phyloP scores from a whole-genome alignment of 2,329 filamentous ascomycete species.

The Amylocarpus encephaloides region DNA sequence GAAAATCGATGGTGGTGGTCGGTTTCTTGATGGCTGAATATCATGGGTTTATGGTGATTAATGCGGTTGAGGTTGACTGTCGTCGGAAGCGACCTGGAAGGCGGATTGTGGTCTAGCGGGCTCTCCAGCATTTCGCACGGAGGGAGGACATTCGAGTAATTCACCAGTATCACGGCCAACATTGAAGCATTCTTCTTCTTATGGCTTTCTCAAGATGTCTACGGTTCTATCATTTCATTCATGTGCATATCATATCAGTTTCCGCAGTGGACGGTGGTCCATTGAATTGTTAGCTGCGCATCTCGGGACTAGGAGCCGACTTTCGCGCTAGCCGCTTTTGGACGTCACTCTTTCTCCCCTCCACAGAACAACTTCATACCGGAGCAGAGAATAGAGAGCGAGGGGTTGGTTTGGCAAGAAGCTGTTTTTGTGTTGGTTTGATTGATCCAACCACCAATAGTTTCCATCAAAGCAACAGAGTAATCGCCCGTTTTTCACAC shows the following conservation, averaged over 20 bases:
- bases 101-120: not conserved
- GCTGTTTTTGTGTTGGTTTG: no score
- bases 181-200: not conserved
- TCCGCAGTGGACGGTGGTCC: not conserved
- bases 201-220: not conserved
- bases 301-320: not conserved
- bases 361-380: not conserved
- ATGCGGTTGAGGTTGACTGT: constrained; percentile 7
- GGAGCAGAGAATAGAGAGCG: not conserved
- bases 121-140: not conserved
- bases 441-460: no score
- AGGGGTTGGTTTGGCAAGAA: no score
- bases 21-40: constrained; percentile 18
- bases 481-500: no score
- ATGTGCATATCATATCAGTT: no score
- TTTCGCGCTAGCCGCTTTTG: no score
- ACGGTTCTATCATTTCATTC: no score
- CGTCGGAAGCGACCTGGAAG: not conserved
- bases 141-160: not conserved
- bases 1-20: constrained; percentile 21
- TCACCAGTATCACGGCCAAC: not conserved
- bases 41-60: constrained; percentile 10
- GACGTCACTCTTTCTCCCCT: not conserved
- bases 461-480: no score
- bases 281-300: not conserved